phyloP scores from a whole-genome alignment of 306 rosid species.

The Dalbergia oliveri region DNA sequence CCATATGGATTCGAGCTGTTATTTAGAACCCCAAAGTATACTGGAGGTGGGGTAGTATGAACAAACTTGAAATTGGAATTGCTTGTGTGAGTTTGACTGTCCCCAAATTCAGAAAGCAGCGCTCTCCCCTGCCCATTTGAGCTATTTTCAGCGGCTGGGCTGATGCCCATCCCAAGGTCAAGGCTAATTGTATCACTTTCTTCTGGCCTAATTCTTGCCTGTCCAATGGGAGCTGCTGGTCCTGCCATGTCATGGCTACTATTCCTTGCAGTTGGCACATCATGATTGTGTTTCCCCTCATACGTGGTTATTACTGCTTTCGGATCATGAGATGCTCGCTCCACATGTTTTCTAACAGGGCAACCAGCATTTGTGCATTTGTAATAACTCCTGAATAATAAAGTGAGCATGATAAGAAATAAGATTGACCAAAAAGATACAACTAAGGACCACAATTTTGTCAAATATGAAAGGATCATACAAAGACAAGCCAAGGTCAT shows the following conservation, averaged over 20 bases:
- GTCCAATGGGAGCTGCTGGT: conserved; percentile 54
- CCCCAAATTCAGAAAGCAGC: conserved; percentile 57
- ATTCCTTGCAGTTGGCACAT: conserved; percentile 85
- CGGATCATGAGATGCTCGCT: conserved; percentile 98
- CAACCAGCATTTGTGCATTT: conserved; percentile 96
- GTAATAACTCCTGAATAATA: conserved; percentile 89
- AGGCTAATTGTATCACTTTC: conserved; percentile 90
- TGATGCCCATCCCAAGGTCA: conserved; percentile 91
- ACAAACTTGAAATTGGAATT: conserved; percentile 70
- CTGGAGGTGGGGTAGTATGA: conserved; percentile 57
- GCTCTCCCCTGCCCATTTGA: conserved; percentile 64
- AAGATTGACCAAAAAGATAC: conserved; percentile 20
- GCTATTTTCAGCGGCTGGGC: conserved; percentile 64
- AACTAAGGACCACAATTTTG: conserved; percentile 1
- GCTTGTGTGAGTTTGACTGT: conserved; percentile 54
- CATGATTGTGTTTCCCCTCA: conserved; percentile 98
- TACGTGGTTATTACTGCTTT: conserved; percentile 98
- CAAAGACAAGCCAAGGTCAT: conserved; percentile 22
- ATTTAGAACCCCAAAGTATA: conserved; percentile 71
- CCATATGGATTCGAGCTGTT: conserved; percentile 70
- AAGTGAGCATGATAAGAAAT: conserved; percentile 44
- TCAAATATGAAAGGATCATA: conserved; percentile 18
- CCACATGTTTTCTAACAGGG: conserved; percentile 98
- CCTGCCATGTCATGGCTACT: conserved; percentile 89
- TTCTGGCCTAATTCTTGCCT: conserved; percentile 65